Conservation (phyloP, 805 yeast species). For the Yarrowia porcina region DNA sequence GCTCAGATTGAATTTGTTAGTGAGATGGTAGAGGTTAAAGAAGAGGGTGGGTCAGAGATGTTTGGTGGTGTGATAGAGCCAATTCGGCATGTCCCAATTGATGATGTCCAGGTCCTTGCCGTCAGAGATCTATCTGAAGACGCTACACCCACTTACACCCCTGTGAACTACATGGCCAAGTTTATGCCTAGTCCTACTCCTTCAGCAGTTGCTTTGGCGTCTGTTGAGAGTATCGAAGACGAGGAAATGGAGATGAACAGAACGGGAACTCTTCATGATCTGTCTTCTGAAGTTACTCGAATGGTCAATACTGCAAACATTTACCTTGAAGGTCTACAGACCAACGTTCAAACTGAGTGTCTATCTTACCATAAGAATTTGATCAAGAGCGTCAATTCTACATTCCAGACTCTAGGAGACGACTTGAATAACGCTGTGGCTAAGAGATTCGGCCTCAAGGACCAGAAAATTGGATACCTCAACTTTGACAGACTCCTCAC, state of each 20-base stretch:
- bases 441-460: neutral
- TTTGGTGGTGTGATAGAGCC: neutral
- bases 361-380: neutral
- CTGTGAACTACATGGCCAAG: neutral
- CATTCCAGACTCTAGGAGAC: neutral
- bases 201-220: neutral
- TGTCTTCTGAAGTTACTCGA: neutral
- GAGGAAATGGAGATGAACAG: too few species aligned
- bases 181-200: neutral
- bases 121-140: neutral
- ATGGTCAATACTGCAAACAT: neutral
- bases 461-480: neutral
- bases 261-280: neutral
- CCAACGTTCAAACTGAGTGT: neutral
- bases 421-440: neutral
- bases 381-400: neutral
- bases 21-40: neutral
- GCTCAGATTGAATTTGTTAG: constrained; percentile 4
- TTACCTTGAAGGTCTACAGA: constrained; percentile 3
- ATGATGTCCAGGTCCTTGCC: neutral
- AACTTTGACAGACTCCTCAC: neutral
- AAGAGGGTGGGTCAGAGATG: neutral
- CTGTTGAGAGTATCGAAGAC: neutral
- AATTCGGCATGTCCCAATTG: neutral
- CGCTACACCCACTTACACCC: neutral